Conservation (phyloP, 2,329 filamentous ascomycete species). For the Cladosporium sp. region DNA sequence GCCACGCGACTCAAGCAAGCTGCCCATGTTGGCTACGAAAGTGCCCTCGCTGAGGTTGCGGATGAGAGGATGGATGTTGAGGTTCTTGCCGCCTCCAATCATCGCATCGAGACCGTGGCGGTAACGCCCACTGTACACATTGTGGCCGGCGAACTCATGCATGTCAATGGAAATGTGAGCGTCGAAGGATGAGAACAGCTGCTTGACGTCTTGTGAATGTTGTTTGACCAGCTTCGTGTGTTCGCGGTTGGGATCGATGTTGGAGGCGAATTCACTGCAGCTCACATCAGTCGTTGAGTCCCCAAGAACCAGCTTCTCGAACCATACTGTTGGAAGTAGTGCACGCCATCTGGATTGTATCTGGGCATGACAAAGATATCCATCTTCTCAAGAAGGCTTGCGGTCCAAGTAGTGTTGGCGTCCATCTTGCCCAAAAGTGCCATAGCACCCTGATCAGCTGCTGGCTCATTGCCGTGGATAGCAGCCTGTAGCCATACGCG, state of each 20-base stretch:
- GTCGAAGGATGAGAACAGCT: constrained; percentile 36
- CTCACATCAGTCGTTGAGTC: background rate
- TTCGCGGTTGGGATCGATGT: constrained; percentile 29
- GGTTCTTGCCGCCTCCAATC: constrained; percentile 41
- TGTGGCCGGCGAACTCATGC: constrained; percentile 40
- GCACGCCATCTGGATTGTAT: constrained; percentile 27
- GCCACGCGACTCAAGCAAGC: constrained; percentile 32
- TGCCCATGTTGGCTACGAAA: constrained; percentile 40
- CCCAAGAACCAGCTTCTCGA: no score
- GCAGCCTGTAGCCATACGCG: constrained; percentile 42
- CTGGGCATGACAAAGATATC: constrained; percentile 26
- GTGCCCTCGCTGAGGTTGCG: constrained; percentile 39
- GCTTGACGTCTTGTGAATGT: constrained; percentile 38
- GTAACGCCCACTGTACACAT: constrained; percentile 36
- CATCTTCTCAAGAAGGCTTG: constrained; percentile 35
- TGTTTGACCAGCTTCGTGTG: constrained; percentile 36
- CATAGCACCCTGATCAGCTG: constrained; percentile 40
- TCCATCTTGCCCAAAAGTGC: constrained; percentile 42
- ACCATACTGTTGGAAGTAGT: constrained; percentile 29
- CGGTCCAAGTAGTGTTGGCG: constrained; percentile 38
- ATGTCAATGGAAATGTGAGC: constrained; percentile 42
- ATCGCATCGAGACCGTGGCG: constrained; percentile 41
- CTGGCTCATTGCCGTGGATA: constrained; percentile 44
- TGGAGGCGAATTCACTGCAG: constrained; percentile 30
- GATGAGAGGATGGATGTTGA: constrained; percentile 40